Base-by-base conservation (phyloP, 2,329 filamentous ascomycete genomes). In the Colletotrichum neosansevieriae region DNA sequence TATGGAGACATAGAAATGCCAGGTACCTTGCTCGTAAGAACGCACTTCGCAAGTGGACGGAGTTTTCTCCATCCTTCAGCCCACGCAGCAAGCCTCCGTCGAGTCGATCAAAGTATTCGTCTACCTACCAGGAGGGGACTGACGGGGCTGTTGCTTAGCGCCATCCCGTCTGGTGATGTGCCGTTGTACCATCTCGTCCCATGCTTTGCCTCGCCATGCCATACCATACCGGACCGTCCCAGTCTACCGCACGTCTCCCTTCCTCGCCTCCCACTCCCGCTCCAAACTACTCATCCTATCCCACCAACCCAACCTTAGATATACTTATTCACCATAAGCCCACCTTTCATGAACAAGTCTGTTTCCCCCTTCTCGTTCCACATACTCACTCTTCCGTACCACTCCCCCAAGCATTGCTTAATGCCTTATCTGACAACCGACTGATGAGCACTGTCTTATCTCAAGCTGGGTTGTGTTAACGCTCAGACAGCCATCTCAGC, bases 281-380 rank as follows among this genome's bases (percentile, higher is more conserved):
- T 32, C 47, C 45, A 68, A 65, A 40, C 45, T 60, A 68, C n/a
- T n/a, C n/a, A 67, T 36, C 63, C 59, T 67, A 42, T 38, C 53
- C 53, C 57, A 36, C 53, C 42, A 58, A n/a, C 53, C 65, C 53
- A 42, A 53, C 12, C 45, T 29, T 12, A n/a, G 21, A n/a, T 19
- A 17, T 68, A 65, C 62, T 65, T 68, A 68, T 53, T 65, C 34
- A 34, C 40, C 57, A 15, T 21, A 13, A 24, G 17, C 32, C 61
- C 65, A n/a, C 15, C 47, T 47, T 24, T 24, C 4, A 24, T 15
- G 32, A 24, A 17, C 6, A 53, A 51, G 15, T 21, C 6, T 24
- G 2, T 6, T 21, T 32, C 36, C n/a, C 24, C 19, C 32, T 42
- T 36, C 47, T 62, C 15, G 4, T 32, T 38, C 12, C 29, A 11